Evolutionary conservation across 2,329 filamentous ascomycete species (phyloP).

Genomic region (Alternaria consortialis): DNA sequence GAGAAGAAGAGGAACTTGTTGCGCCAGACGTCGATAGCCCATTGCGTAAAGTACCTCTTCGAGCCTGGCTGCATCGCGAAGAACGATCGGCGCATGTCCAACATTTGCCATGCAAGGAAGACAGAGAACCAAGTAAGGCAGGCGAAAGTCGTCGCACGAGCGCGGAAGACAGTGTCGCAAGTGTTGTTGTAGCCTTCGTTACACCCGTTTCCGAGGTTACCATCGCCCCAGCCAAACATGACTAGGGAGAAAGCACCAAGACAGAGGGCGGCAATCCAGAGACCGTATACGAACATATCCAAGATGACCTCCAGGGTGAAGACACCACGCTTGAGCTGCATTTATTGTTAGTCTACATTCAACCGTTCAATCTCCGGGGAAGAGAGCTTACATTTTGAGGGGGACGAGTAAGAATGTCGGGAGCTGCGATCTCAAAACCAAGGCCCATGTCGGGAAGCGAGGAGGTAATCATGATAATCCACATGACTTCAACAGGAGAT

Average conservation of each 20-base stretch:
- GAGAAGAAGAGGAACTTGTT: constrained; percentile 70
- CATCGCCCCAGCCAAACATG: constrained; percentile 46
- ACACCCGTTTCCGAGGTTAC: constrained; percentile 43
- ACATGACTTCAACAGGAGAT: constrained; percentile 49
- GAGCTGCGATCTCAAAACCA: constrained; percentile 46
- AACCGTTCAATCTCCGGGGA: neutral
- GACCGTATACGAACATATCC: constrained; percentile 50
- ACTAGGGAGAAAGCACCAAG: constrained; percentile 47
- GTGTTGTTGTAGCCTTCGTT: constrained; percentile 39
- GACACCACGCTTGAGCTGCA: constrained; percentile 38
- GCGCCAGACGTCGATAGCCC: constrained; percentile 72
- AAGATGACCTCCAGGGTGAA: constrained; percentile 48
- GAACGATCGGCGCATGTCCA: constrained; percentile 73
- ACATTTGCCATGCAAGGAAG: constrained; percentile 79
- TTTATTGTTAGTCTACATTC: constrained; percentile 20
- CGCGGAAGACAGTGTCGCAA: constrained; percentile 53
- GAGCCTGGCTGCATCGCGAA: constrained; percentile 75
- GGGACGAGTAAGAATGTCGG: constrained; percentile 40
- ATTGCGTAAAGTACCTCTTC: constrained; percentile 65
- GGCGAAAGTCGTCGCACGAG: constrained; percentile 76
- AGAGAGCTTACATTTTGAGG: constrained; percentile 19
- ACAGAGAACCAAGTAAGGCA: constrained; percentile 79
- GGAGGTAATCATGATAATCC: constrained; percentile 53
- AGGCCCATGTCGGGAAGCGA: constrained; percentile 49
- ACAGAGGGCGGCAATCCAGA: constrained; percentile 46